Conservation (phyloP, 805 yeast genomes). For the Torulaspora maleeae region DNA sequence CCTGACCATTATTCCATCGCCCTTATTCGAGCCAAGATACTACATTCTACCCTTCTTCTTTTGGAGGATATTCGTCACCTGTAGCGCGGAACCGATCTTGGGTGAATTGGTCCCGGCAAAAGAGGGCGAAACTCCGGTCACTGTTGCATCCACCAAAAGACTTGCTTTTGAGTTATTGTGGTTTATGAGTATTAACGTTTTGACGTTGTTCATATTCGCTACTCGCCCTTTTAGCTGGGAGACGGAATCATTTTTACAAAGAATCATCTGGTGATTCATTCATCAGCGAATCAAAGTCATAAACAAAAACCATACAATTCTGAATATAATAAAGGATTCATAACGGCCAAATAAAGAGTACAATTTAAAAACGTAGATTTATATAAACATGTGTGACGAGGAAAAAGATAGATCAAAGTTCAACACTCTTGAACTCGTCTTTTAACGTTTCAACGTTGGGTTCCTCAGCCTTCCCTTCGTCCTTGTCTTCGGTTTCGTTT, state of each 20-base stretch:
- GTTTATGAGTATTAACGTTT: constrained; percentile 52
- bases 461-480: constrained; percentile 3
- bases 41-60: constrained; percentile 75
- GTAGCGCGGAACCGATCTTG: constrained; percentile 37
- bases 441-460: constrained; percentile 10
- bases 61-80: constrained; percentile 57
- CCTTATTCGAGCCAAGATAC: constrained; percentile 90
- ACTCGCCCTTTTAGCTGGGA: constrained; percentile 64
- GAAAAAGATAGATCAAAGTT: constrained; percentile 16
- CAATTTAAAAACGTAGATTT: constrained; percentile 5
- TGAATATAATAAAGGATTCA: constrained; percentile 1
- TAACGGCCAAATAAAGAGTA: constrained; percentile 1
- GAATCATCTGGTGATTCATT: constrained; percentile 80
- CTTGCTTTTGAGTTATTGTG: constrained; percentile 55
- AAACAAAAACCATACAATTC: neutral
- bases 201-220: constrained; percentile 53
- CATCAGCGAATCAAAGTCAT: neutral
- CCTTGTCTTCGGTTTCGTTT: constrained; percentile 3
- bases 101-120: constrained; percentile 24
- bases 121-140: constrained; percentile 16
- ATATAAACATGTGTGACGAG: constrained; percentile 3
- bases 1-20: constrained; percentile 77
- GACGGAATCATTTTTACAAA: constrained; percentile 54
- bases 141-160: constrained; percentile 34
- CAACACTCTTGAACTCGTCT: constrained; percentile 31